Evolutionary conservation across 805 yeast species (phyloP).

Genomic region (Schizosaccharomyces lindneri): DNA sequence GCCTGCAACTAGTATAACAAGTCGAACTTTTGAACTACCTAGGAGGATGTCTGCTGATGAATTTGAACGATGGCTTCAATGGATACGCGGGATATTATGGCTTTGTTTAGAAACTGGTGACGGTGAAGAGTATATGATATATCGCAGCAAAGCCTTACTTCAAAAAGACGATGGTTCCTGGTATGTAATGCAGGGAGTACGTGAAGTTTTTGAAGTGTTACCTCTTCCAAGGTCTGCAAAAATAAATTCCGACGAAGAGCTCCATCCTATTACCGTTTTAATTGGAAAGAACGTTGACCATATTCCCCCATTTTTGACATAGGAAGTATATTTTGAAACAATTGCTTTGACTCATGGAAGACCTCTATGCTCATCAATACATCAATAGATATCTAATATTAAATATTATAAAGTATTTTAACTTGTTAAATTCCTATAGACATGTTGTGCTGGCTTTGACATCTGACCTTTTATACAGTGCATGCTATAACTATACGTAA

Average conservation of each 20-base stretch:
- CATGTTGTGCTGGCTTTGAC: no score
- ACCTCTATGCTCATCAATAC: no score
- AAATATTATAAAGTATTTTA: no score
- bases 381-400: no score
- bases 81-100: conserved; percentile 59
- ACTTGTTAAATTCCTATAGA: no score
- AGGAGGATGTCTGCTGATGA: conserved; percentile 16
- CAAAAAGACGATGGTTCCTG: conserved; percentile 19
- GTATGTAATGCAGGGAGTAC: conserved; percentile 66
- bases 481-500: no score
- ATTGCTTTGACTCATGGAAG: no score
- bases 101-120: conserved; percentile 18
- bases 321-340: no score
- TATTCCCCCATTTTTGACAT: not conserved
- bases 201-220: conserved; percentile 70
- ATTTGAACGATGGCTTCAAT: conserved; percentile 27
- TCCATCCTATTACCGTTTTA: not conserved
- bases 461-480: no score
- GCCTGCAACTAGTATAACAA: conserved; percentile 19
- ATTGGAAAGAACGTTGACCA: not conserved
- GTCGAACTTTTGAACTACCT: conserved; percentile 25
- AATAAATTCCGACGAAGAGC: conserved; percentile 11
- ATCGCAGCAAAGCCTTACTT: conserved; percentile 35
- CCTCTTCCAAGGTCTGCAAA: conserved; percentile 13
- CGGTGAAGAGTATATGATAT: not conserved